These are phyloP conservation scores for Ustulina deusta DNA, from an alignment of 2,329 filamentous ascomycete species.

Conservation along the genomic window DNA sequence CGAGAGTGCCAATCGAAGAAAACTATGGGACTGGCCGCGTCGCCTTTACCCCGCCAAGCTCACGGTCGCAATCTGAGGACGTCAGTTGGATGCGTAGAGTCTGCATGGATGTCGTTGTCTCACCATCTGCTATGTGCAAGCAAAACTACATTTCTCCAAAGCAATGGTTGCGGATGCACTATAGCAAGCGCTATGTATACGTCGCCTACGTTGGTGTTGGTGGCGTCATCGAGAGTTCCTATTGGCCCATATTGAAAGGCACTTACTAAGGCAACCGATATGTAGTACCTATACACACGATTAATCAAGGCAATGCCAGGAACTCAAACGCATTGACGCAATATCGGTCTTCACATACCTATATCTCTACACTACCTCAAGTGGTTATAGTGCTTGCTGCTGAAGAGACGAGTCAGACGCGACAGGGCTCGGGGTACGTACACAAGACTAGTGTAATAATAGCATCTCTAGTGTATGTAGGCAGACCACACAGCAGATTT, in stretches of 20 bases:
- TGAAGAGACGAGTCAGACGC: too few relatives aligned
- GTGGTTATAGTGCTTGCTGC: not conserved
- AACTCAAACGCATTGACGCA: not conserved
- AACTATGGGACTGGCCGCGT: slow-evolving; percentile 32
- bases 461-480: too few relatives aligned
- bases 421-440: too few relatives aligned
- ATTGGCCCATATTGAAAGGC: not conserved
- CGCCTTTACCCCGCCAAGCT: slow-evolving; percentile 27
- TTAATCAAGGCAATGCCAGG: not conserved
- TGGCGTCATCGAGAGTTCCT: slow-evolving; percentile 13
- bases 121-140: not conserved
- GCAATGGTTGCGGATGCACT: not conserved
- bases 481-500: too few relatives aligned
- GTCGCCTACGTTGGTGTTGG: not conserved
- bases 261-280: not conserved
- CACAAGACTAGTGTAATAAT: too few relatives aligned
- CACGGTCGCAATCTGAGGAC: slow-evolving; percentile 24
- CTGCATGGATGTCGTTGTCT: slow-evolving; percentile 3
- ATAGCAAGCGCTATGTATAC: not conserved
- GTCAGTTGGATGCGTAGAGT: slow-evolving; percentile 20
- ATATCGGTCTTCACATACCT: not conserved
- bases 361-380: not conserved
- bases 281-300: not conserved
- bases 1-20: too few relatives aligned
- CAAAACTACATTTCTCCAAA: not conserved